phyloP scores from a whole-genome alignment of 805 yeast species.

The Yamadazyma phyllophila region DNA sequence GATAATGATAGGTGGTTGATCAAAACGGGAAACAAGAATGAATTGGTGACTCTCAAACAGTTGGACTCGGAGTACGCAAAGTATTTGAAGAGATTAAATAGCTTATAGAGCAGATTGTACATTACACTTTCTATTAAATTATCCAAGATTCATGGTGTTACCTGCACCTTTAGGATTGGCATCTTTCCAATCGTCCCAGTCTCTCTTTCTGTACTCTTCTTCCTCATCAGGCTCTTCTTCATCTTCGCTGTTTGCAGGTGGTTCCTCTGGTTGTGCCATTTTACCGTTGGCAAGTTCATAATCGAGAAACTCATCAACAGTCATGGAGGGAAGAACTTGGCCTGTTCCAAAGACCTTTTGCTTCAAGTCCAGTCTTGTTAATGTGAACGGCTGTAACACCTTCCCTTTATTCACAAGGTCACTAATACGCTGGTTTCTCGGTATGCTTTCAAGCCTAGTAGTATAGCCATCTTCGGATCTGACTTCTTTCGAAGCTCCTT shows the following conservation, averaged over 20 bases:
- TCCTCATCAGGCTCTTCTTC: conserved; percentile 50
- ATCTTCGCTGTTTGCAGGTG: conserved; percentile 30
- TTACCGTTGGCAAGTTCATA: conserved; percentile 85
- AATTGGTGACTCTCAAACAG: conserved; percentile 27
- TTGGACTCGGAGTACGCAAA: conserved; percentile 27
- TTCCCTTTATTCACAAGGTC: conserved; percentile 68
- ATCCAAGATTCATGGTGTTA: conserved; percentile 57
- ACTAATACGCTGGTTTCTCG: conserved; percentile 25
- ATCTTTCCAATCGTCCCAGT: conserved; percentile 94
- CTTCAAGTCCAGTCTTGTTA: conserved; percentile 59
- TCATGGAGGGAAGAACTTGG: conserved; percentile 88
- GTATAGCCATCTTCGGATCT: conserved; percentile 48
- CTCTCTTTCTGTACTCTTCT: conserved; percentile 72
- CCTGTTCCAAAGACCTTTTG: conserved; percentile 85
- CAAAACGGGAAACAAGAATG: conserved; percentile 12
- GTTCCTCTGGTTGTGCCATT: conserved; percentile 51
- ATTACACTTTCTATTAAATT: background rate
- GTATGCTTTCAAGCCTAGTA: conserved; percentile 55
- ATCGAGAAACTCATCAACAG: conserved; percentile 87
- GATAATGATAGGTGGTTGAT: conserved; percentile 40
- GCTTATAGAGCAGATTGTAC: conserved; percentile 2
- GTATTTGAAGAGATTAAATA: conserved; percentile 6
- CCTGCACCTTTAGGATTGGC: conserved; percentile 87
- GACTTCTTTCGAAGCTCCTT: conserved; percentile 4
- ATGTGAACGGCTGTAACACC: conserved; percentile 79